A percentile compares a stretch with the other conserved stretches of the same genome.
Conservation (phyloP, 2,329 filamentous ascomycete genomes). For the Fusarium tricinctum region DNA sequence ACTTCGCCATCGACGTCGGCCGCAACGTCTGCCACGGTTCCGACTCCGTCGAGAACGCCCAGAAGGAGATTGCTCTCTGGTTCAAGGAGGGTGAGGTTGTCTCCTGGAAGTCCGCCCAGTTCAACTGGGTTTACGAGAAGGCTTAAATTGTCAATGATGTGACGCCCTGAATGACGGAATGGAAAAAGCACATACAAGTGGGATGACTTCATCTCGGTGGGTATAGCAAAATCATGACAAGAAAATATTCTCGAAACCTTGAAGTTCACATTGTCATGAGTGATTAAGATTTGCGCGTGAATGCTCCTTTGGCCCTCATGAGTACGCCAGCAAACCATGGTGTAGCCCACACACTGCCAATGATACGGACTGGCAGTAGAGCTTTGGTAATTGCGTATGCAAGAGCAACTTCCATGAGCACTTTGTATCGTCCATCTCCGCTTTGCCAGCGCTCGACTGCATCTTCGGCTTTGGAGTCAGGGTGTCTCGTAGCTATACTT, state of each 20-base stretch:
- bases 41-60: slow-evolving; percentile 97
- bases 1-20: slow-evolving; percentile 84
- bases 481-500: slow-evolving; percentile 9
- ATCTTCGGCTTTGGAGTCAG: slow-evolving; percentile 45
- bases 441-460: slow-evolving; percentile 56
- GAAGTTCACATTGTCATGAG: slow-evolving; percentile 11
- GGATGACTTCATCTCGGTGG: slow-evolving; percentile 44
- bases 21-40: slow-evolving; percentile 99
- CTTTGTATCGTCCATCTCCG: slow-evolving; percentile 64
- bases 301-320: slow-evolving; percentile 56
- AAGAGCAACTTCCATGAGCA: slow-evolving; percentile 81
- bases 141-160: slow-evolving; percentile 56
- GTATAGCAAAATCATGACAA: slow-evolving; percentile 46
- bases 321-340: slow-evolving; percentile 88
- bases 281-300: slow-evolving; percentile 51
- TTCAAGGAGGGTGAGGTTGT: slow-evolving; percentile 91
- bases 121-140: slow-evolving; percentile 99
- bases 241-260: slow-evolving; percentile 42
- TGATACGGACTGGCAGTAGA: slow-evolving; percentile 81
- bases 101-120: slow-evolving; percentile 85
- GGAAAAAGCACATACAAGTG: slow-evolving; percentile 45
- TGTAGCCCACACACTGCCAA: slow-evolving; percentile 86
- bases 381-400: slow-evolving; percentile 93
- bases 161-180: slow-evolving; percentile 44
- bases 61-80: slow-evolving; percentile 99